A percentile compares a stretch with the other conserved stretches of the same genome.
Conservation (phyloP, 305 asterid species). For the Euphrasia arctica region DNA sequence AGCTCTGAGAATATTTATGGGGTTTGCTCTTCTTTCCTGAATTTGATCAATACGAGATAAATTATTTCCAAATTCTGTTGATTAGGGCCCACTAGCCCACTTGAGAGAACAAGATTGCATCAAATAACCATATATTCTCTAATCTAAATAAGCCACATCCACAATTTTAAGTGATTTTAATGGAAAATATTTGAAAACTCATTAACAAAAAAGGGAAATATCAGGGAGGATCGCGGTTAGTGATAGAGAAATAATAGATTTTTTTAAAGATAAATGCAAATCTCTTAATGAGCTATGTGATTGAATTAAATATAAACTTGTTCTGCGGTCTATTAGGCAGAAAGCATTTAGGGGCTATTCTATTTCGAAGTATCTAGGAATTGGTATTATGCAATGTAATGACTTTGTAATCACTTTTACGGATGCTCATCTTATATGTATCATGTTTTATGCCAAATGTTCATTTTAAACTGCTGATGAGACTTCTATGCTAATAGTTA, state of each 20-base stretch:
- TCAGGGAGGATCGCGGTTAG: too few species aligned
- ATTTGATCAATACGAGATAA: background rate
- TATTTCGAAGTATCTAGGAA: too few species aligned
- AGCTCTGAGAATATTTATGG: background rate
- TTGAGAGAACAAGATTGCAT: background rate
- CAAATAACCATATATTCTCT: background rate
- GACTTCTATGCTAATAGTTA: background rate
- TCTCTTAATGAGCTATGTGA: too few species aligned
- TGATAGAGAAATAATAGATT: too few species aligned
- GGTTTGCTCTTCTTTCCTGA: background rate
- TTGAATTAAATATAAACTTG: too few species aligned
- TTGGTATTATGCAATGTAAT: too few species aligned
- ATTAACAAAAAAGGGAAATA: background rate
- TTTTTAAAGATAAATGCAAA: too few species aligned
- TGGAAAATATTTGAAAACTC: background rate
- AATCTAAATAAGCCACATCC: background rate
- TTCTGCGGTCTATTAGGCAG: too few species aligned
- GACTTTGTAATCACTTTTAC: too few species aligned
- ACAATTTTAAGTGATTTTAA: background rate
- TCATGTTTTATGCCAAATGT: background rate
- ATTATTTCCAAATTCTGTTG: background rate
- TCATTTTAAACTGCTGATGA: background rate
- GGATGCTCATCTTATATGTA: background rate
- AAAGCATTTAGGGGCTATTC: too few species aligned
- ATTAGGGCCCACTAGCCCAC: background rate